Conservation (phyloP, 345 rosid species). For the rapeseed (Brassica napus) region DNA sequence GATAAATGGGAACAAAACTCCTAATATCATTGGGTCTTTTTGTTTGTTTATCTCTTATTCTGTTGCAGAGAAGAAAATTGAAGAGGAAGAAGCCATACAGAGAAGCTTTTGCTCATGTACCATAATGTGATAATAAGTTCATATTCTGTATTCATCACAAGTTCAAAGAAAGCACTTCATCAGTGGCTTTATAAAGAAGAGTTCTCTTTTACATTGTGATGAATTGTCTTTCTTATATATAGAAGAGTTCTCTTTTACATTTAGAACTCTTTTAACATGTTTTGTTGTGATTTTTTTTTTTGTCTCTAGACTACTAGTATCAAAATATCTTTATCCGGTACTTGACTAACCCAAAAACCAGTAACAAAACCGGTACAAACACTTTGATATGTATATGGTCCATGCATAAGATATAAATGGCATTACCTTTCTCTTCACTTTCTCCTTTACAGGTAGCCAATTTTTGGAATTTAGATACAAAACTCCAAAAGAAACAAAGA, state of each 20-base stretch:
- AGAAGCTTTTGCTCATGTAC: conserved; percentile 64
- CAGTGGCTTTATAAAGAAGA: conserved; percentile 3
- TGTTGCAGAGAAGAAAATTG: conserved; percentile 70
- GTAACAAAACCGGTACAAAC: neutral
- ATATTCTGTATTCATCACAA: neutral
- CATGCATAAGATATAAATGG: conserved; percentile 23
- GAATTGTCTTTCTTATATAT: neutral
- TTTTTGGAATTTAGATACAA: conserved; percentile 2
- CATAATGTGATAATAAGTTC: conserved; percentile 49
- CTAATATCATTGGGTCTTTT: neutral
- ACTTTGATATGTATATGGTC: conserved; percentile 18
- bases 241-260: neutral
- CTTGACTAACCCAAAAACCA: neutral
- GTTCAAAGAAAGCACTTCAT: conserved; percentile 11
- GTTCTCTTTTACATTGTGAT: conserved; percentile 12
- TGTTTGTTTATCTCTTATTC: no score
- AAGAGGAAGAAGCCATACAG: conserved; percentile 61
- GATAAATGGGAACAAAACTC: neutral
- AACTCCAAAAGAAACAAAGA: conserved; percentile 14
- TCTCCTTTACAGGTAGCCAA: conserved; percentile 11
- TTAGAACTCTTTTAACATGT: neutral
- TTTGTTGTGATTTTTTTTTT: neutral
- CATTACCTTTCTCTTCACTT: conserved; percentile 20
- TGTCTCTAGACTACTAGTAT: neutral
- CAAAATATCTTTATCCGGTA: neutral